A percentile compares a stretch with the other conserved stretches of the same genome.
phyloP scores from a whole-genome alignment of 2,329 filamentous ascomycete species.

The Tolypocladium ophioglossoides region DNA sequence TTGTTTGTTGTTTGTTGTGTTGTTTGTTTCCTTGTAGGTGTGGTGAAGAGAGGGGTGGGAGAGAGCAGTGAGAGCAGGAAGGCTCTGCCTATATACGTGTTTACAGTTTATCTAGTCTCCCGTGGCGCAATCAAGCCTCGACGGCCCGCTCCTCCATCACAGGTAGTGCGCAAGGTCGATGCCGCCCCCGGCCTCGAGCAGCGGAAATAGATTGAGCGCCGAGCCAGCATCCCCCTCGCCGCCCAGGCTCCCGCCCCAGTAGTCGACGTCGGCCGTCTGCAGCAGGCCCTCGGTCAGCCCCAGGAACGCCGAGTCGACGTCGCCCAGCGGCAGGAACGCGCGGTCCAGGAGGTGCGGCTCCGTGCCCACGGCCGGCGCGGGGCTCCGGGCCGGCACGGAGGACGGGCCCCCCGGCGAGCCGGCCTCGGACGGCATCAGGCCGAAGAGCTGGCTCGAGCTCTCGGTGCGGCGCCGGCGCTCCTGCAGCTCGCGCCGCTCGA shows the following conservation, averaged over 20 bases:
- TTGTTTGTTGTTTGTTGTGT: no score
- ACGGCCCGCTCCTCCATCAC: no score
- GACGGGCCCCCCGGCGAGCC: not conserved
- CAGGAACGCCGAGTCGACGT: conserved; percentile 27
- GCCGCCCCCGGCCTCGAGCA: conserved; percentile 39
- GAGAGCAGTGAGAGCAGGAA: no score
- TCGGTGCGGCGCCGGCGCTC: conserved; percentile 37
- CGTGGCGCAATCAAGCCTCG: no score
- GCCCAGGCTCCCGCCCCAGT: conserved; percentile 26
- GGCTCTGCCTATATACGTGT: no score
- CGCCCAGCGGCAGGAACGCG: conserved; percentile 11
- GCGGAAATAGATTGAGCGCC: conserved; percentile 38
- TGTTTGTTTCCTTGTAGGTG: no score
- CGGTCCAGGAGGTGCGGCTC: not conserved
- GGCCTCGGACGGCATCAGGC: conserved; percentile 27
- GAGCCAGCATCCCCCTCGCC: conserved; percentile 31
- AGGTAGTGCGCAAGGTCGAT: conserved; percentile 38
- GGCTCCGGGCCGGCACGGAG: conserved; percentile 5
- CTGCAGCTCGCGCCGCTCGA: conserved; percentile 35
- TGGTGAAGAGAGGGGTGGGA: no score
- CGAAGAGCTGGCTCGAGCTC: conserved; percentile 41
- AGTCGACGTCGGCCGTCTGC: conserved; percentile 29
- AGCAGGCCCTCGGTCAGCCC: conserved; percentile 26
- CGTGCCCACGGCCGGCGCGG: not conserved
- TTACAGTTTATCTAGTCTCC: no score